Conservation (phyloP, 2,329 filamentous ascomycete genomes). For the Monilinia fructicola region DNA sequence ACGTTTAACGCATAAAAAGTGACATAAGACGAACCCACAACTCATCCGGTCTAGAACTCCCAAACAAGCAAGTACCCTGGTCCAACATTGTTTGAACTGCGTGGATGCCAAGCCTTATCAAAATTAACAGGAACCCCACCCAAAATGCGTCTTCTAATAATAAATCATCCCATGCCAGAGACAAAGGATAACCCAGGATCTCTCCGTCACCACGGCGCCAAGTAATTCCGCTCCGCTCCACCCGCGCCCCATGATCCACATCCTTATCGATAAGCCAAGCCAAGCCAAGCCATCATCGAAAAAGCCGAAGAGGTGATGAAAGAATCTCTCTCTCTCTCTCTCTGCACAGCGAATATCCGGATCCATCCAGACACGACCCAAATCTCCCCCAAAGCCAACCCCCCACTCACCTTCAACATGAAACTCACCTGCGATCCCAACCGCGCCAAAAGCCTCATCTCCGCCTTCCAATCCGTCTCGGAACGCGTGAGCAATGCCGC, state of each 20-base stretch:
- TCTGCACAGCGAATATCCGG: too few relatives aligned
- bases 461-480: constrained; percentile 61
- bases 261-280: constrained; percentile 19
- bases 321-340: too few relatives aligned
- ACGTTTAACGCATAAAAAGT: constrained; percentile 1
- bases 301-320: constrained; percentile 1
- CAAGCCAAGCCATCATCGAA: not conserved
- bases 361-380: not conserved
- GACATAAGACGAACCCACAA: constrained; percentile 10
- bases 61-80: constrained; percentile 5
- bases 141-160: not conserved
- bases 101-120: not conserved
- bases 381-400: not conserved
- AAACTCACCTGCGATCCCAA: constrained; percentile 53
- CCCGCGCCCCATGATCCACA: not conserved
- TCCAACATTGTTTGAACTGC: not conserved
- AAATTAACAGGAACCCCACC: not conserved
- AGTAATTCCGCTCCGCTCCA: constrained; percentile 14
- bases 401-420: constrained; percentile 46
- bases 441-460: constrained; percentile 61
- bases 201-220: not conserved
- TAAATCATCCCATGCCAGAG: not conserved
- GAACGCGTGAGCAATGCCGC: constrained; percentile 56
- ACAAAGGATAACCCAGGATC: not conserved
- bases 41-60: not conserved